Base-by-base conservation (phyloP, 2,329 filamentous ascomycete species). In the Ilyonectria mors-panacis region DNA sequence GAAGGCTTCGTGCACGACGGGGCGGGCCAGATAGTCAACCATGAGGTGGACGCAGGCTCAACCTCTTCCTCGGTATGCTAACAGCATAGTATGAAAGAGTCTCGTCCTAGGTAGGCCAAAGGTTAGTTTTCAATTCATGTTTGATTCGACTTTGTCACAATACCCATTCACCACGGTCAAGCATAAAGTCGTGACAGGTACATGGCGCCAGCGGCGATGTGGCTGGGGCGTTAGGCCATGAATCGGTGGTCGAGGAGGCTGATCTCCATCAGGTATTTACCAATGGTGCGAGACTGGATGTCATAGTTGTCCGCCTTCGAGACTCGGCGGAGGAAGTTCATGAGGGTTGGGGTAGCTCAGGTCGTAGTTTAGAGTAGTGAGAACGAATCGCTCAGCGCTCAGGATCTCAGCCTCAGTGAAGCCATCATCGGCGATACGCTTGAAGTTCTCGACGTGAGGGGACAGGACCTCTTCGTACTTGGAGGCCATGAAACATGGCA, bases 291-390 rank as follows among this genome's bases (percentile, higher is more conserved):
- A 68, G 95, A 97, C 81, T 98, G 94, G 77, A 98, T 97, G 82
- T 99, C 95, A 84, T 99, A 99, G 86, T 97, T 96, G 85, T 99
- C 97, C 78, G 96, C 97, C 87, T 99, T 99, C 69, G 95, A 98
- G 82, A 99, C 97, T 74, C 97, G 93, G 72, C 96, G 94, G 68
- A 99, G 90, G 85, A 99, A 99, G 88, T 99, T 99, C 96, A 99
- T 99, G 23, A n/a, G 96, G 96, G 83, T 99, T 99, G 63, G 96
- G 96, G 79, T 98, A 99, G 85, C 95, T 98, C 71, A 99, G 90
- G 80, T 99, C 95, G 81, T 98, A 99, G 84, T 98, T 92, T 68
- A 99, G 89, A 6, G 94, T 94, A 72, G 90, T 89, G 59, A 99
- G 91, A 72, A 99, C 92, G 80, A 97, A 97, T 73, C 96, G 93